Evolutionary conservation across 352 stramenopile species (phyloP), one percentile per base, ranked within the genome.

Genomic region (Phytopythium boreale): DNA sequence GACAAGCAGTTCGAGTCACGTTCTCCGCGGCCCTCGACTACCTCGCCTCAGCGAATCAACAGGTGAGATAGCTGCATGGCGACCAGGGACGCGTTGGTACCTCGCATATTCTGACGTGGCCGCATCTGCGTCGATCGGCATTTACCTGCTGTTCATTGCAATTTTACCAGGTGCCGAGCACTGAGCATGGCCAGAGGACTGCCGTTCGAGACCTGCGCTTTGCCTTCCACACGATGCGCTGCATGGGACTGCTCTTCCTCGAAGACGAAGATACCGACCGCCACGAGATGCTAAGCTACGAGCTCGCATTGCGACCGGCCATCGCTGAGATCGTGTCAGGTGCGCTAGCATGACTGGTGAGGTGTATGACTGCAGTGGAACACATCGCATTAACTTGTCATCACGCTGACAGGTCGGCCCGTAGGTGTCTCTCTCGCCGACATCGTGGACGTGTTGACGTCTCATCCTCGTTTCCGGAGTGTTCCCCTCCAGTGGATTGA

Each of bases 401-500:
- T 50, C 41, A 8, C 12, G 7, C 34, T 17, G 37, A 52, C 39
- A 88, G 79, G 57, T 5, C 68, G 68, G 3, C n/a, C 43, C 4
- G 61, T 56, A 22, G 79, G 80, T 22, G 41, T 59, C 6, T 79
- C 80, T 19, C 69, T 82, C 44, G 69, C 64, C 36, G 77, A 89
- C 27, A 66, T 93, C 22, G 71, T 78, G 26, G 79, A 89, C 41
- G 75, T 56, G 43, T 52, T 84, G 17, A 50, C 90, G n/a, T 64
- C 66, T 14, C 84, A 86, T 47, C 56, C 74, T 1, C 70, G 57
- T 63, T 90, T 85, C 51, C 72, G 70, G 34, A 75, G 71, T 9
- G 61, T 93, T 12, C 70, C 82, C 2, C 67, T 91, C 29, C 66
- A 64, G 36, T 88, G 84, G 72, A 69, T 92, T 43, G 69, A 90